Percentiles rank a stretch among this genome's conserved stretches.
phyloP scores from a whole-genome alignment of 108 stramenopile species.

The Schizochytrium sp. region DNA sequence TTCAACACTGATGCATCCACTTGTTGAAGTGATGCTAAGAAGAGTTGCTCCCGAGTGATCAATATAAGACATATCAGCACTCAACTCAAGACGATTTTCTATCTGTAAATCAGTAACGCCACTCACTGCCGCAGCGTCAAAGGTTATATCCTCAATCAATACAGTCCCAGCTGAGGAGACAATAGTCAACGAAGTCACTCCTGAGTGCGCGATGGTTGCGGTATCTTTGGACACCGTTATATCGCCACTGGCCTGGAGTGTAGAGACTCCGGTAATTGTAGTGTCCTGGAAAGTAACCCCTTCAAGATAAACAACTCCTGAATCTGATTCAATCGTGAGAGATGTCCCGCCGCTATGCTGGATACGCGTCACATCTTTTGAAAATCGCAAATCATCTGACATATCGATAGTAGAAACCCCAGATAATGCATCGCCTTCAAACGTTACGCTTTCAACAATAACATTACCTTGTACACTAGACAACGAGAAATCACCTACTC shows the following conservation, averaged over 20 bases:
- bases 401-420: background rate
- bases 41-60: background rate
- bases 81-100: background rate
- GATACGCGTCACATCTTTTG: background rate
- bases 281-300: background rate
- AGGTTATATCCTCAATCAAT: slow-evolving; percentile 12
- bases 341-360: background rate
- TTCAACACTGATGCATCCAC: background rate
- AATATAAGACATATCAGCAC: background rate
- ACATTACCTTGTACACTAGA: background rate
- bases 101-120: background rate
- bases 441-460: background rate
- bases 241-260: background rate
- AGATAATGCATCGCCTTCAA: background rate
- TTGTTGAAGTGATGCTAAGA: background rate
- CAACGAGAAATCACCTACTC: background rate
- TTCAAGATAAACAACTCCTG: background rate
- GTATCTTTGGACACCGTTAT: background rate
- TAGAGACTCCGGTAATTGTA: background rate
- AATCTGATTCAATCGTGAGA: background rate
- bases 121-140: background rate
- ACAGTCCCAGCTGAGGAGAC: background rate
- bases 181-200: background rate
- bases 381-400: background rate
- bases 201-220: background rate